Conservation (phyloP, 208 protist species). For the Blastocrithidia nonstop region DNA sequence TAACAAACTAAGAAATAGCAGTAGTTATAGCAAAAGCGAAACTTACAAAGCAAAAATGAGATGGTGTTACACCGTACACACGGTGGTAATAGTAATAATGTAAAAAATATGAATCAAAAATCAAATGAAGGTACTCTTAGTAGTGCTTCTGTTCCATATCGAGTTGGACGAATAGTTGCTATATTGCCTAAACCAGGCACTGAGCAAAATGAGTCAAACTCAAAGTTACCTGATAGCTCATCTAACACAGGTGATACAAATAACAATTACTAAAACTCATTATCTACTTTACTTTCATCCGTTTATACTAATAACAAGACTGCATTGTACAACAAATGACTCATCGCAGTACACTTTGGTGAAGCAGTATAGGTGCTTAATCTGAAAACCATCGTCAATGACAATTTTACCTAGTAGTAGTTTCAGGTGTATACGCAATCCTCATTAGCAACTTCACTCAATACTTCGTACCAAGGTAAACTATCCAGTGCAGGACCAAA, state of each 20-base stretch:
- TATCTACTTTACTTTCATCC: too few species aligned
- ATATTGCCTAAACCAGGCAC: conserved; percentile 32
- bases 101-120: too few species aligned
- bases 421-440: conserved; percentile 50
- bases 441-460: conserved; percentile 12
- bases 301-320: too few species aligned
- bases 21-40: conserved; percentile 5
- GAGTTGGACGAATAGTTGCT: conserved; percentile 45
- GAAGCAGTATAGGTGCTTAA: conserved; percentile 36
- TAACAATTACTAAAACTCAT: too few species aligned
- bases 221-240: too few species aligned
- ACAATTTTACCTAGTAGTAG: conserved; percentile 29
- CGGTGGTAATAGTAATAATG: too few species aligned
- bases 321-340: too few species aligned
- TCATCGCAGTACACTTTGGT: conserved; percentile 50
- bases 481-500: neutral
- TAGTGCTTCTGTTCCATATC: too few species aligned
- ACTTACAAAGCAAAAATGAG: neutral
- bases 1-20: conserved; percentile 2
- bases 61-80: neutral
- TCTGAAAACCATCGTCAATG: conserved; percentile 28
- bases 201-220: too few species aligned
- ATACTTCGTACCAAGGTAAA: neutral
- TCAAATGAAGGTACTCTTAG: too few species aligned
- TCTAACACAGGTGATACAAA: too few species aligned